Conservation (phyloP, 768 basidiomycete genomes). For the Pleurotus citrinopileatus region DNA sequence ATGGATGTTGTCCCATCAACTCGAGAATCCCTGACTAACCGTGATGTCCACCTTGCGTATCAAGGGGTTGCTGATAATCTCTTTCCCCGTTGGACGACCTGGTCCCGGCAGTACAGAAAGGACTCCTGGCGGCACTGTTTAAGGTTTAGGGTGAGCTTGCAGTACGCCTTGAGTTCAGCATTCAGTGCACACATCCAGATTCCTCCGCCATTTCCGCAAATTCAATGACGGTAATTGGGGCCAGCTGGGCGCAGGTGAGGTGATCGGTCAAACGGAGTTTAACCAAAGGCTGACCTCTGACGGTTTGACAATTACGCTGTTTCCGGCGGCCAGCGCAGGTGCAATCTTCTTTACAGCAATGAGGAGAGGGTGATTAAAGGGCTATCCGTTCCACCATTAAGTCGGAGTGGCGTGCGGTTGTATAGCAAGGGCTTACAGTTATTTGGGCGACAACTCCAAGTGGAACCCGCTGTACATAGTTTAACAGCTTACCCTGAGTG, state of each 20-base stretch:
- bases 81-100: conserved; percentile 61
- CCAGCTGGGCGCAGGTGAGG: conserved; percentile 40
- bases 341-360: conserved; percentile 90
- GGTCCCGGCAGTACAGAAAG: conserved; percentile 74
- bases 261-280: background rate
- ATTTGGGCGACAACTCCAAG: conserved; percentile 90
- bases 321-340: conserved; percentile 81
- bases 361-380: conserved; percentile 87
- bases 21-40: conserved; percentile 34
- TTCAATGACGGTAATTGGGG: conserved; percentile 78
- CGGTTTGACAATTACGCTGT: conserved; percentile 80
- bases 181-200: conserved; percentile 57
- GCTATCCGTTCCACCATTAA: conserved; percentile 35
- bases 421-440: conserved; percentile 46
- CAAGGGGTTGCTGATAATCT: conserved; percentile 60
- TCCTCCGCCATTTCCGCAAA: conserved; percentile 62
- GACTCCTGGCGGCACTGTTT: conserved; percentile 71
- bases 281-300: conserved; percentile 51
- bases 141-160: background rate
- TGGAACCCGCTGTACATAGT: conserved; percentile 76
- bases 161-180: background rate
- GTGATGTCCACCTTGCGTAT: conserved; percentile 85
- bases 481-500: conserved; percentile 75
- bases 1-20: background rate
- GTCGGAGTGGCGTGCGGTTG: background rate